Evolutionary conservation across 305 asterid species (phyloP), one percentile per base, ranked within the genome.

Genomic region (Fraxinus sp.): DNA sequence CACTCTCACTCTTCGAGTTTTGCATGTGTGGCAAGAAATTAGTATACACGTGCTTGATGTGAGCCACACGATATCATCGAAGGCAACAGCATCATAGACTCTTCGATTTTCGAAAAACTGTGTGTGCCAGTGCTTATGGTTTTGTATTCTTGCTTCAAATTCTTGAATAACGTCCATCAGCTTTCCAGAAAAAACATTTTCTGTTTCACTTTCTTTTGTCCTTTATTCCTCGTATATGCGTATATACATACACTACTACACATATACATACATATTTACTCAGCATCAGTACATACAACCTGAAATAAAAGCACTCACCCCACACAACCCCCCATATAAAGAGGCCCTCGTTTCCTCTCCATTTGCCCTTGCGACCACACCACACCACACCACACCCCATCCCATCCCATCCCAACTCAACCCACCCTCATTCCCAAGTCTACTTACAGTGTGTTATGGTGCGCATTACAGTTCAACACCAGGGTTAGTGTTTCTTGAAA

Each of bases 111-210:
- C 22, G 62, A 5, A 52, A 52, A 52, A 52, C 7, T n/a, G 6
- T 52, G 22, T 16, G 22, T 16, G 62, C 22, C 62, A 5, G 8
- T 52, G 62, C 62, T 16, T 49, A 14, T 49, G n/a, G 62, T 46
- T 46, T 46, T 41, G 49, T 46, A 46, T 46, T 46, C 73, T 81
- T 59, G 28, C 88, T 82, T 82, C 76, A 43, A 37, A 80, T 80
- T 81, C 89, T 64, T 83, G 80, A 79, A 88, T 85, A 64, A 78
- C 86, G 87, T 26, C 10, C 49, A 41, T 82, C 88, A 87, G 57
- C 87, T 70, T 82, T 28, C 41, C 57, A 3, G 36, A 75, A 79
- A 76, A 71, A 57, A 39, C 82, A 80, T 64, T 71, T 74, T 82
- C 75, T 77, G 66, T 85, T 78, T 71, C 33, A 16, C 78, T 68